Evolutionary conservation across 495 filamentous ascomycete species (phyloP), one percentile per base, ranked within the genome.

Genomic region (Trichocladium antarcticum): DNA sequence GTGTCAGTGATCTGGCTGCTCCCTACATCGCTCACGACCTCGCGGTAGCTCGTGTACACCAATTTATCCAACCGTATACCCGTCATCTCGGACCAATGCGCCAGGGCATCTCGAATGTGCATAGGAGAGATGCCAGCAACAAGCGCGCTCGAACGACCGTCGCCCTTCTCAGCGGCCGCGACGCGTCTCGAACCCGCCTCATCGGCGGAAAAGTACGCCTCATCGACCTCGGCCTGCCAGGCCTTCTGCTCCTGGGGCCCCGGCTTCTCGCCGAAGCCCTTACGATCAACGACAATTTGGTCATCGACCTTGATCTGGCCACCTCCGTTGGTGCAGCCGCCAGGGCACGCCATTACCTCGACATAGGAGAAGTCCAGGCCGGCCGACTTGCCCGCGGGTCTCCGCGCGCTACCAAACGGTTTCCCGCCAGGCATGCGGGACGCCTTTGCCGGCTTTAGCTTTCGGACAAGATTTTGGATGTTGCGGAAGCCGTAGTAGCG

Each of bases 311-410:
- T 90, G 50, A 98, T 82, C 71, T 98, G 92, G 0, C 92, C 92
- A 19, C 92, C 92, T 0, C 92, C 92, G 60, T 97, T 98, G 41
- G 92, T 98, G 64, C 92, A 98, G 1, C 92, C 92, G 9, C 93
- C 92, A 0, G 92, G 92, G 67, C 92, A 98, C 22, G 92, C 92
- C 92, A 98, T 98, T 29, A 98, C 93, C 61, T 98, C 92, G 10
- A 98, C 86, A 66, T 94, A 97, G 19, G 80, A 79, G 59, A 86
- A 89, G 11, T 92, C 85, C 5, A 74, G 63, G 12, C 69, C 67
- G 3, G 57, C 46, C 11, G 65, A 37, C 49, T 68, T 70, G 8
- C 64, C 63, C 51, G 69, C 56, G 50, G 74, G 63, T 56, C 68
- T 69, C 56, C 78, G 63, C 17, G 73, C 66, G 9, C 65, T 63